phyloP scores from a whole-genome alignment of 2,329 filamentous ascomycete genomes.

The Botrytis galanthina region DNA sequence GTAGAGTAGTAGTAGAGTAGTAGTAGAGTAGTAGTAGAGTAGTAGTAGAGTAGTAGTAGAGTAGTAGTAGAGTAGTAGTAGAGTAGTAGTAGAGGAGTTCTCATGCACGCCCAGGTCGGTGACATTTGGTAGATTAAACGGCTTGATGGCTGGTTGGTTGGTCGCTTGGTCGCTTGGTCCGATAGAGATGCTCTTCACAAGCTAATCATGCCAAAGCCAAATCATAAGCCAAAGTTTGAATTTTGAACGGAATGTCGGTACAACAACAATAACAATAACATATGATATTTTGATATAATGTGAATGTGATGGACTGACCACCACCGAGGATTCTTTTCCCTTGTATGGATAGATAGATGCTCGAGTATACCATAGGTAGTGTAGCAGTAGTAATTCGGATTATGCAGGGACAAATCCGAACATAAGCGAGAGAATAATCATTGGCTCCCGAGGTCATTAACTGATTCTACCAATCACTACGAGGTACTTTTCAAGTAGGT shows the following conservation, averaged over 20 bases:
- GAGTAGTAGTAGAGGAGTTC: not conserved
- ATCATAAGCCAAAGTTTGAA: not conserved
- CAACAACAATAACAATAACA: not conserved
- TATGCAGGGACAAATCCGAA: not conserved
- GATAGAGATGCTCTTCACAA: not conserved
- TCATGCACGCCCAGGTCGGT: not conserved
- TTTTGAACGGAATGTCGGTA: not conserved
- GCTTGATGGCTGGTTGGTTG: not conserved
- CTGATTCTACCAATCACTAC: not conserved
- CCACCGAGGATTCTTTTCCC: not conserved
- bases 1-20: too few relatives aligned
- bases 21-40: too few relatives aligned
- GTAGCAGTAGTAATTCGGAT: too few relatives aligned
- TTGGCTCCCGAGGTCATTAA: not conserved
- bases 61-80: too few relatives aligned
- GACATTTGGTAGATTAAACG: not conserved
- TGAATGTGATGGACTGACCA: not conserved
- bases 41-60: too few relatives aligned
- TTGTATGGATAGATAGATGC: too few relatives aligned
- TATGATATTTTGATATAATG: not conserved
- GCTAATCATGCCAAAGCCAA: not conserved
- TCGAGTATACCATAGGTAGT: not conserved
- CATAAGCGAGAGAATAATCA: constrained; percentile 1
- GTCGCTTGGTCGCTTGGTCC: not conserved
- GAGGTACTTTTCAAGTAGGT: not conserved